Base-by-base conservation (phyloP, 768 basidiomycete genomes). In the Mycena alexandri region DNA sequence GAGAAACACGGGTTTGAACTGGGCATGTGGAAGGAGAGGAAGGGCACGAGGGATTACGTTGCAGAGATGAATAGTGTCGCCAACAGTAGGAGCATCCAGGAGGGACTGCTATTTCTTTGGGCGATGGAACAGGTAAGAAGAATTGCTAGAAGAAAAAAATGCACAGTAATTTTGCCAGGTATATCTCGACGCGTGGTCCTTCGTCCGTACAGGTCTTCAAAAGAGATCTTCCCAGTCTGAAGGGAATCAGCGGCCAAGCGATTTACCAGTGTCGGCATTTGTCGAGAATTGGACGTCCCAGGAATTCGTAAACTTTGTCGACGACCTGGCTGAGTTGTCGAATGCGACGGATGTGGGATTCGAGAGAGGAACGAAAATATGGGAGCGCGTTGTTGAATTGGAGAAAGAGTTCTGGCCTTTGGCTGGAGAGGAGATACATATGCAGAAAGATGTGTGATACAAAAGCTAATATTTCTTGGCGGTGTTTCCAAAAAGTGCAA, bases 71-170 rank as follows among this genome's bases (percentile, higher is more conserved):
- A 83, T 3, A 82, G 87, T 8, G 78, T 89, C 3, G 82, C 83
- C 4, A 77, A 80, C 7, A 72, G 77, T 17, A 85, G 82, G 5
- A 80, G 78, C 0, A 69, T 91, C 21, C 84, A 86, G 54, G 92
- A 93, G 46, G 90, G 89, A 0, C 77, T 94, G 22, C 80, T 93
- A 1, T 89, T 93, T 67, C 77, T 94, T 16, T 93, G 91, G 91
- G 89, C 89, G 0, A 93, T 93, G 91, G 92, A 93, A 75, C 84
- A 86, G 80, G 92, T 91, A 61, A 22, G 61, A n/a, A 38, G 16
- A 29, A n/a, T n/a, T 29, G 6, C 29, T 3, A 29, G 29, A 29
- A 6, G 16, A 47, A 51, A 8, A 38, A 9, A 38, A 10, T 38
- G 3, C 42, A 4, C 24, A 9, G 24, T 24, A 24, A 12, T 44